Evolutionary conservation across 176 grass and related monocot species (phyloP).

Genomic region (Musa beccarii): DNA sequence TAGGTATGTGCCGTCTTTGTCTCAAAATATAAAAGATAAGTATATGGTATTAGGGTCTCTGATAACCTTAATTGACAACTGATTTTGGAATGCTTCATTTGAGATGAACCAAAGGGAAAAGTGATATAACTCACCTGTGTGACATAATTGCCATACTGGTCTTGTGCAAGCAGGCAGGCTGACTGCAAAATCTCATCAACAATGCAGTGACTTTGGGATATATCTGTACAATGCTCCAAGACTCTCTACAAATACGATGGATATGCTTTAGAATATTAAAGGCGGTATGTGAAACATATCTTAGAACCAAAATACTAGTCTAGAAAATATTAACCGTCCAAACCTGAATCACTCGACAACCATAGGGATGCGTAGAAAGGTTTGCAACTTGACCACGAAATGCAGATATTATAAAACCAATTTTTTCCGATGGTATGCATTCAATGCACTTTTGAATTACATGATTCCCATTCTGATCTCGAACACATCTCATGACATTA

Average conservation of each 20-base stretch:
- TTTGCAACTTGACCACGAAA: slow-evolving; percentile 79
- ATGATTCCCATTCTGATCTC: slow-evolving; percentile 97
- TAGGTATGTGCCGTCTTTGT: too few relatives aligned
- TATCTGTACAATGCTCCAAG: slow-evolving; percentile 73
- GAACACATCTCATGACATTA: slow-evolving; percentile 81
- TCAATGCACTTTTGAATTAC: slow-evolving; percentile 99
- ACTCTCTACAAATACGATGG: slow-evolving; percentile 48
- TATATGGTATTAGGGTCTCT: not conserved
- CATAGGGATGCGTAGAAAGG: slow-evolving; percentile 94
- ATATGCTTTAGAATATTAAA: not conserved
- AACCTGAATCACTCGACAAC: slow-evolving; percentile 98
- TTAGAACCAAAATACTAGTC: not conserved
- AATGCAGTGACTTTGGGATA: slow-evolving; percentile 79
- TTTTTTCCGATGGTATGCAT: slow-evolving; percentile 71
- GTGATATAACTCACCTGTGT: slow-evolving; percentile 53
- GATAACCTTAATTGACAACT: not conserved
- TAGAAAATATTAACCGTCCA: not conserved
- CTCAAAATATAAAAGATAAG: not conserved
- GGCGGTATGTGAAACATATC: too few relatives aligned
- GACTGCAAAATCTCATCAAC: slow-evolving; percentile 97
- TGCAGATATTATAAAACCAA: slow-evolving; percentile 72
- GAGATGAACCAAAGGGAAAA: not conserved
- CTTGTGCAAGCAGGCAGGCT: slow-evolving; percentile 74
- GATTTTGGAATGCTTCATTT: not conserved
- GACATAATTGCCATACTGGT: slow-evolving; percentile 99